phyloP scores from a whole-genome alignment of 2,329 filamentous ascomycete species.

The Scytalidium lignicola region DNA sequence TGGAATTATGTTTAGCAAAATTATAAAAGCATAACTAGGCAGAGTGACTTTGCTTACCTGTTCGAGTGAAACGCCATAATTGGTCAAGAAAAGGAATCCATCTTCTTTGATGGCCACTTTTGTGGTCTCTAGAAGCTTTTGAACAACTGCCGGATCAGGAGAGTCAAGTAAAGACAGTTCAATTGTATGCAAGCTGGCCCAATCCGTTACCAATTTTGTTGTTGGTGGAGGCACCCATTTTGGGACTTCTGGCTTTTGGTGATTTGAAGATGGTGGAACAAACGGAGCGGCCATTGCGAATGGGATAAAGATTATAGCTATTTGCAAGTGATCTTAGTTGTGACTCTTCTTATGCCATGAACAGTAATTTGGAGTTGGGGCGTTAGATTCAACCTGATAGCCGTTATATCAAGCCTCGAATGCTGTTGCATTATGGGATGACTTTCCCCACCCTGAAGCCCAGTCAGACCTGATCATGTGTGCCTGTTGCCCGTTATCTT shows the following conservation, averaged over 20 bases:
- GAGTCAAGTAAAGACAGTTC: conserved; percentile 40
- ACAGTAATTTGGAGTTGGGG: too few relatives aligned
- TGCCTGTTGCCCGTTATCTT: too few relatives aligned
- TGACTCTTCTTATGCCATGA: too few relatives aligned
- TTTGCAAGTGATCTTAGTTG: too few relatives aligned
- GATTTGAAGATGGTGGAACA: conserved; percentile 32
- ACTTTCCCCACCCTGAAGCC: too few relatives aligned
- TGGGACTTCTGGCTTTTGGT: conserved; percentile 37
- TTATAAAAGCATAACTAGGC: too few relatives aligned
- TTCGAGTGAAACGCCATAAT: conserved; percentile 45
- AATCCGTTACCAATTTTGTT: conserved; percentile 39
- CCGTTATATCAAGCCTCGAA: too few relatives aligned
- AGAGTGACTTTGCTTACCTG: conserved; percentile 33
- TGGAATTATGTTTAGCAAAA: not conserved
- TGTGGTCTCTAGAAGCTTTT: conserved; percentile 36
- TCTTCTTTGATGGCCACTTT: conserved; percentile 38
- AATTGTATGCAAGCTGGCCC: conserved; percentile 37
- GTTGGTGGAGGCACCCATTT: conserved; percentile 39
- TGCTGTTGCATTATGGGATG: too few relatives aligned
- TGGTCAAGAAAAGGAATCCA: conserved; percentile 42
- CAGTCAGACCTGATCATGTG: too few relatives aligned
- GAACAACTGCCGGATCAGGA: conserved; percentile 35
- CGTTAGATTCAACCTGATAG: too few relatives aligned
- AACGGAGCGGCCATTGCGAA: conserved; percentile 32
- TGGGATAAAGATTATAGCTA: too few relatives aligned